Evolutionary conservation across 2,329 filamentous ascomycete species (phyloP).

Genomic region (Aspergillus sp.): DNA sequence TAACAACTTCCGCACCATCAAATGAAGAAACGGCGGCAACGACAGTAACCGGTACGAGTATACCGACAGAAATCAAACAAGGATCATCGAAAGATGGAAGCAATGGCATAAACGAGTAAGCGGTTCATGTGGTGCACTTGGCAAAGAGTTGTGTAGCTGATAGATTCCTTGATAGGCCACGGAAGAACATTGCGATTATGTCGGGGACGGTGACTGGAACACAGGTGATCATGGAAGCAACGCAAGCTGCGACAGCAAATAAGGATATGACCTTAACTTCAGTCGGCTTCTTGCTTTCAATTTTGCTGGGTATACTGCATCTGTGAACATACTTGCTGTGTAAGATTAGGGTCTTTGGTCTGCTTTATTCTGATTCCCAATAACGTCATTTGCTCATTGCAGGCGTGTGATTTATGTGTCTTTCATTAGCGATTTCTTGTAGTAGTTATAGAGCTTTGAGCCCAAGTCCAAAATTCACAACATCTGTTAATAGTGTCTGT

Average conservation of each 20-base stretch:
- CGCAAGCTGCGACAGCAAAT: constrained; percentile 10
- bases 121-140: not conserved
- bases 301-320: not conserved
- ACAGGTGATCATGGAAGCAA: constrained; percentile 7
- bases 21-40: not conserved
- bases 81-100: not conserved
- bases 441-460: not conserved
- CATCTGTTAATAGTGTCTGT: no score
- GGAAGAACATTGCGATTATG: constrained; percentile 7
- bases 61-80: not conserved
- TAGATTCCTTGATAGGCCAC: not conserved
- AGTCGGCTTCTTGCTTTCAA: not conserved
- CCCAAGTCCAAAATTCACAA: not conserved
- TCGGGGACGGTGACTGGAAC: constrained; percentile 13
- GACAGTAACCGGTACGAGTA: constrained; percentile 2
- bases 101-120: not conserved
- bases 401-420: no score
- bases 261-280: not conserved
- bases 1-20: not conserved
- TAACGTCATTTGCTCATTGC: not conserved
- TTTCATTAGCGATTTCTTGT: no score
- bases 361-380: not conserved
- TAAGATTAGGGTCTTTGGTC: not conserved
- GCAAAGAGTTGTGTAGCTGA: not conserved
- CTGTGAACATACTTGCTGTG: not conserved